Percentiles rank a stretch among this genome's conserved stretches.
These are phyloP conservation scores for Lipomyces japonicus DNA, from an alignment of 805 yeast genomes.

Conservation along the genomic window DNA sequence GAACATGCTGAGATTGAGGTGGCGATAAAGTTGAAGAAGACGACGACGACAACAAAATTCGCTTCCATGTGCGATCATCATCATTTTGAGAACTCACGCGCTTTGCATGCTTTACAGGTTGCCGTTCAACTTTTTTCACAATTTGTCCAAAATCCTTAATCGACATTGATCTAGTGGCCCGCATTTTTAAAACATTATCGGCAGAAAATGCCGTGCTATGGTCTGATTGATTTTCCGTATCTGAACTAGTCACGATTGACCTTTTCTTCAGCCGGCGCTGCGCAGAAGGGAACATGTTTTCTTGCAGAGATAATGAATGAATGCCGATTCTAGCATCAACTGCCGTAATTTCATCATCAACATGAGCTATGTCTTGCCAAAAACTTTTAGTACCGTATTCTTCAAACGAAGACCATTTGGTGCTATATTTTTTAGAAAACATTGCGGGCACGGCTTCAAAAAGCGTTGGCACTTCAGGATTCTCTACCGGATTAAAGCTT, in stretches of 20 bases:
- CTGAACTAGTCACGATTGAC: background rate
- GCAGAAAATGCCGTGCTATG: background rate
- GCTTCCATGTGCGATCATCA: background rate
- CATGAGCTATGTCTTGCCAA: conserved; percentile 8
- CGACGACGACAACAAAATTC: background rate
- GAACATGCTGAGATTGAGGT: background rate
- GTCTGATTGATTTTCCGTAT: background rate
- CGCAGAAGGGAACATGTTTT: background rate
- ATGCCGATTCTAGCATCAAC: background rate
- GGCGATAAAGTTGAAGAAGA: too few relatives aligned
- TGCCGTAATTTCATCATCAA: background rate
- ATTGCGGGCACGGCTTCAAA: conserved; percentile 9
- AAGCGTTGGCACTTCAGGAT: conserved; percentile 8
- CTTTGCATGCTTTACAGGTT: too few relatives aligned
- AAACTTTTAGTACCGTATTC: conserved; percentile 11
- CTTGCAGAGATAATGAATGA: background rate
- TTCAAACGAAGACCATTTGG: background rate
- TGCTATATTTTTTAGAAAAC: background rate
- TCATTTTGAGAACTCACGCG: background rate
- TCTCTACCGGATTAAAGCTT: too few relatives aligned
- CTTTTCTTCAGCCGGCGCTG: background rate
- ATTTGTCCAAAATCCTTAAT: conserved; percentile 4
- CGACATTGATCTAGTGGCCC: background rate
- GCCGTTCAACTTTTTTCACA: background rate
- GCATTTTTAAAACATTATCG: background rate